phyloP scores from a whole-genome alignment of 192 early-diverging fungal species.

The Mortierella claussenii region DNA sequence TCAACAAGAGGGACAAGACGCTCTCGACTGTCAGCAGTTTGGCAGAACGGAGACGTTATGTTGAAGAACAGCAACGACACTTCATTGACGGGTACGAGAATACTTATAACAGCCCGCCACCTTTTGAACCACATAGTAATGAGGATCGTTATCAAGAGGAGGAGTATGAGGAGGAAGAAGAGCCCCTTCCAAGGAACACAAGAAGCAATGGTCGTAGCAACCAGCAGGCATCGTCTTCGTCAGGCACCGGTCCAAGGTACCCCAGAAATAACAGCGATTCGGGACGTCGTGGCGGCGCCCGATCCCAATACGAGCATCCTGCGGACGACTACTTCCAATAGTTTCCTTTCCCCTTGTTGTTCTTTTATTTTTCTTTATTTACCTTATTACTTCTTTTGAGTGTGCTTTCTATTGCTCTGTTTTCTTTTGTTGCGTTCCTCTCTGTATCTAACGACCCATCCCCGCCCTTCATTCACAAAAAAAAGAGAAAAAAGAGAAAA shows the following conservation, averaged over 20 bases:
- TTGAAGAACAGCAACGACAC: constrained; percentile 36
- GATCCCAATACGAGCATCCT: not conserved
- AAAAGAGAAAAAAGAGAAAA: not conserved
- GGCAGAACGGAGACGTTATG: constrained; percentile 28
- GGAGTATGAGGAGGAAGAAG: not conserved
- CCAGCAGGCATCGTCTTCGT: not conserved
- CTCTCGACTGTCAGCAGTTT: constrained; percentile 15
- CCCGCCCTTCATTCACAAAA: too few species aligned
- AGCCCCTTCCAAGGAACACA: not conserved
- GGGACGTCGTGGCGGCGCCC: not conserved
- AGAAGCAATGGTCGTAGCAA: not conserved
- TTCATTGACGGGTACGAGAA: constrained; percentile 26
- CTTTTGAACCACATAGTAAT: constrained; percentile 18
- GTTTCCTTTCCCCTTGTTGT: too few species aligned
- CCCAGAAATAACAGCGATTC: not conserved
- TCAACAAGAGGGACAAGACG: not conserved
- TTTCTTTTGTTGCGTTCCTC: too few species aligned
- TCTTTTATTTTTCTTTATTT: too few species aligned
- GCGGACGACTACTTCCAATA: not conserved
- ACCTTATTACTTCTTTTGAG: too few species aligned
- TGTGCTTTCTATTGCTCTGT: too few species aligned
- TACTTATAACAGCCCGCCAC: constrained; percentile 9
- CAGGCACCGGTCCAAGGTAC: constrained; percentile 3
- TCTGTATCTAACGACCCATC: too few species aligned
- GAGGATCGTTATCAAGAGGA: not conserved